Percentiles rank a stretch among this genome's conserved stretches.
Conservation (phyloP, 2,329 filamentous ascomycete species). For the Huntiella abstrusa region DNA sequence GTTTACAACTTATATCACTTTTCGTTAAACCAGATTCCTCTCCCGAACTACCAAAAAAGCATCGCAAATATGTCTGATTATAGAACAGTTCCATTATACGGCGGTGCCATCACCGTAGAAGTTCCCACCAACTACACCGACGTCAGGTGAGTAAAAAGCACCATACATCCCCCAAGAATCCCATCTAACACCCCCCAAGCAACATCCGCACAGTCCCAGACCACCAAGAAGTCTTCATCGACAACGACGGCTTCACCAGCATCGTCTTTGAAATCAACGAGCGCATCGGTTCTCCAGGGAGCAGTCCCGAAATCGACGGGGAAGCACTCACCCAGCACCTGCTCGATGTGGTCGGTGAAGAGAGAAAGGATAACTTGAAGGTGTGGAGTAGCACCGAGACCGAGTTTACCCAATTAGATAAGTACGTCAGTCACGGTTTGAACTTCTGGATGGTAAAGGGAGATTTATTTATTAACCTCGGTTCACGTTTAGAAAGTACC, state of each 20-base stretch:
- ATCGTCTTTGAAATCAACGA: slow-evolving; percentile 85
- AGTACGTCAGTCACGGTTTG: neutral
- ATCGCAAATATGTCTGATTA: slow-evolving; percentile 20
- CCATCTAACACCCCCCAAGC: slow-evolving; percentile 22
- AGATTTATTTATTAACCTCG: neutral
- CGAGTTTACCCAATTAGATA: slow-evolving; percentile 35
- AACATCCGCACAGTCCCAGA: slow-evolving; percentile 59
- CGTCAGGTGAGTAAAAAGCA: slow-evolving; percentile 39
- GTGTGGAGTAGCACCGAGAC: slow-evolving; percentile 48
- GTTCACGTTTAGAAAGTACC: slow-evolving; percentile 20
- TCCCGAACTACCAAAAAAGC: too few relatives aligned
- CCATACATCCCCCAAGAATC: slow-evolving; percentile 1
- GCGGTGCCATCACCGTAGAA: slow-evolving; percentile 51
- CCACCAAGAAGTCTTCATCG: slow-evolving; percentile 85
- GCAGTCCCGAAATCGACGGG: slow-evolving; percentile 43
- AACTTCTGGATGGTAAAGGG: neutral
- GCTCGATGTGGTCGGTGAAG: slow-evolving; percentile 44
- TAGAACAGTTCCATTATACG: slow-evolving; percentile 44
- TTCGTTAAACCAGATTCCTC: too few relatives aligned
- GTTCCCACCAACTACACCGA: slow-evolving; percentile 51
- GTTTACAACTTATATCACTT: too few relatives aligned
- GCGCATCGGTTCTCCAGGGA: slow-evolving; percentile 42
- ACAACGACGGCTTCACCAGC: slow-evolving; percentile 63
- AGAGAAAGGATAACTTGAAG: slow-evolving; percentile 42
- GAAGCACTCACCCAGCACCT: slow-evolving; percentile 51